Evolutionary conservation across 78 protist genomes (phyloP), one percentile per base, ranked within the genome.

Genomic region (Isochrysis galbana): DNA sequence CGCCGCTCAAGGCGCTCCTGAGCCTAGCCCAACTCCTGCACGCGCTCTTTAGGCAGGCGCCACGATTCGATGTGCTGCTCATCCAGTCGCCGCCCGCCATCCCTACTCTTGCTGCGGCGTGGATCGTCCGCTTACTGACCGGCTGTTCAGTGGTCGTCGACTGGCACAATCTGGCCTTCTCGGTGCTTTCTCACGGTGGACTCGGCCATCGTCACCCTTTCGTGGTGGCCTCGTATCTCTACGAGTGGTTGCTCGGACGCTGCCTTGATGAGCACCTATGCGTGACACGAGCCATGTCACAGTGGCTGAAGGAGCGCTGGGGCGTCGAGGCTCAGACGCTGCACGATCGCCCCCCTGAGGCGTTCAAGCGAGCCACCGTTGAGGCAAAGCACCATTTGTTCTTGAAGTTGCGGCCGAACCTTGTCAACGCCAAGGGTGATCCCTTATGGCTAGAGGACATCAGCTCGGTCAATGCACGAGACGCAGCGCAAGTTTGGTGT

Each of bases 151-250:
- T 97, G 29, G 84, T 97, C 26, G 89, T 98, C 23, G 99, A 98
- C 93, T 98, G 99, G 99, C 99, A 98, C 94, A 98, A 98, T 95
- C 82, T 95, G 17, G 99, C 98, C 23, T 98, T 93, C 92, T 93
- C 99, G 5, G 84, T 98, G 25, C 94, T 98, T 19, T 92, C 84
- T 36, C 36, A 95, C 44, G 44, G 67, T 54, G 67, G 74, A 34
- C 94, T 32, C 17, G 82, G 48, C 78, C 67, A 17, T 86, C 86
- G 17, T 5, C 87, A 38, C 36, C n/a, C 89, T 23, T 1, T 46
- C 19, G 69, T 46, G 3, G 17, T 14, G 4, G 54, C 5, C 32
- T 1, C 54, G 34, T 38, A 41, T 19, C 3, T 1, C 41, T 47
- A 34, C 46, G 92, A 94, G 84, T 21, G n/a, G 19, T 0, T 14